Base-by-base conservation (phyloP, 257 asterid species). In the Prunella vulgaris region DNA sequence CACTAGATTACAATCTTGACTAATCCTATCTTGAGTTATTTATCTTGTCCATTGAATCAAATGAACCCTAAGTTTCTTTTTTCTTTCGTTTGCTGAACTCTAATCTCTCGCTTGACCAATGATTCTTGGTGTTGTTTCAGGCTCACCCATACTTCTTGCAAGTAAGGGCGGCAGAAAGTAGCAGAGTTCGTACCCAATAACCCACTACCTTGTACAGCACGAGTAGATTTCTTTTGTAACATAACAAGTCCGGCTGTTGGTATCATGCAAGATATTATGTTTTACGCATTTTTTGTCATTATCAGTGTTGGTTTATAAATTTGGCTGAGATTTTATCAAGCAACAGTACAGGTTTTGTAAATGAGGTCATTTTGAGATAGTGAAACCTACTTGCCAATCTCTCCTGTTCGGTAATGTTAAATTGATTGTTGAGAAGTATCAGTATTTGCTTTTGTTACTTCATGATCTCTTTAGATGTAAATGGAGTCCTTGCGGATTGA, bases 91-190 rank as follows among this genome's bases (percentile, higher is more conserved):
- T 20, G 7, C n/a, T 56, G 5, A 51, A 30, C 49, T 51, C 33
- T 51, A 30, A 48, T 28, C 27, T 14, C 9, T 44, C 52, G 20
- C 5, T 44, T 44, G 52, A 51, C 58, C 58, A 18, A 49, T 7
- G 57, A 9, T 7, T 54, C 59, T 24, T 49, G 24, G 20, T 27
- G 20, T 5, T 64, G 32, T 68, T 59, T 6, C 21, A 84, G 84
- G 83, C 73, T 14, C 86, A 84, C 60, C 81, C 84, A 8, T 84
- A 79, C 69, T 81, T 84, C 84, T 53, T 38, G 60, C 83, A 81
- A 69, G 89, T 84, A 57, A 77, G 78, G 77, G 89, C 86, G 33
- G 86, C 86, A 22, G 86, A 84, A 73, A 79, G 66, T 67, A 84
- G 80, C 82, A 72, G 89, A 75, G 44, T 68, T 4, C 73, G 84